Evolutionary conservation across 1,284 basidiomycete species (phyloP).

Genomic region (Ceratobasidium sp.): DNA sequence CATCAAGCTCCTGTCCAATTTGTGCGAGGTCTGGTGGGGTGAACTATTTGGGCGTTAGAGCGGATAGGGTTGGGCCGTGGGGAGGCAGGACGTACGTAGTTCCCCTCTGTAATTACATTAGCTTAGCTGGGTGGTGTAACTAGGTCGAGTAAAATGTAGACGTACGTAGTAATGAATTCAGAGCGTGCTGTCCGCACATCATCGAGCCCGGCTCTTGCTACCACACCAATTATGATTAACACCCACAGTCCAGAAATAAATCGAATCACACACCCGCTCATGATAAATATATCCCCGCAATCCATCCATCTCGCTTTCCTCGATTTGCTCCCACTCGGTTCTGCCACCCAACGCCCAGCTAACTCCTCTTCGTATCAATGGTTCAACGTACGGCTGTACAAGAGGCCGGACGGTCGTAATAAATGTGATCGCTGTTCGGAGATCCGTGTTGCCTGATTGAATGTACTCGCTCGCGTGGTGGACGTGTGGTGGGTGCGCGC

Average conservation of each 20-base stretch:
- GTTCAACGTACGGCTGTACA: slow-evolving; percentile 20
- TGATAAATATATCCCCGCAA: slow-evolving; percentile 35
- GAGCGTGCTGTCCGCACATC: slow-evolving; percentile 85
- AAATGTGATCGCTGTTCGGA: slow-evolving; percentile 18
- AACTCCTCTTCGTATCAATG: slow-evolving; percentile 8
- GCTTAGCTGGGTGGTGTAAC: neutral
- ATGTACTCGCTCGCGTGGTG: too few relatives aligned
- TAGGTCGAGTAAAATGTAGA: slow-evolving; percentile 31
- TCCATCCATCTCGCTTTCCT: slow-evolving; percentile 22
- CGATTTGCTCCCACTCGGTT: slow-evolving; percentile 31
- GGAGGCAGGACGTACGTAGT: slow-evolving; percentile 60
- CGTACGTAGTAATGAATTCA: slow-evolving; percentile 78
- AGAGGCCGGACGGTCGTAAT: slow-evolving; percentile 23
- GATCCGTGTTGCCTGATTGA: neutral
- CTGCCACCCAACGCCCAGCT: slow-evolving; percentile 7
- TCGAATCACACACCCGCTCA: slow-evolving; percentile 21
- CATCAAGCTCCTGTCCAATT: slow-evolving; percentile 73
- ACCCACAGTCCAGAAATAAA: neutral
- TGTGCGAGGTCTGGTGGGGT: slow-evolving; percentile 84
- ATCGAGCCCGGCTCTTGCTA: slow-evolving; percentile 76
- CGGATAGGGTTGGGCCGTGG: slow-evolving; percentile 8
- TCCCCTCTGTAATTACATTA: slow-evolving; percentile 59
- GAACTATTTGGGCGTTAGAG: slow-evolving; percentile 59
- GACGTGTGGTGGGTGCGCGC: too few relatives aligned
- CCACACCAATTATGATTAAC: neutral